Evolutionary conservation across 805 yeast genomes (phyloP), one percentile per base, ranked within the genome.

Genomic region (Candida boidinii): DNA sequence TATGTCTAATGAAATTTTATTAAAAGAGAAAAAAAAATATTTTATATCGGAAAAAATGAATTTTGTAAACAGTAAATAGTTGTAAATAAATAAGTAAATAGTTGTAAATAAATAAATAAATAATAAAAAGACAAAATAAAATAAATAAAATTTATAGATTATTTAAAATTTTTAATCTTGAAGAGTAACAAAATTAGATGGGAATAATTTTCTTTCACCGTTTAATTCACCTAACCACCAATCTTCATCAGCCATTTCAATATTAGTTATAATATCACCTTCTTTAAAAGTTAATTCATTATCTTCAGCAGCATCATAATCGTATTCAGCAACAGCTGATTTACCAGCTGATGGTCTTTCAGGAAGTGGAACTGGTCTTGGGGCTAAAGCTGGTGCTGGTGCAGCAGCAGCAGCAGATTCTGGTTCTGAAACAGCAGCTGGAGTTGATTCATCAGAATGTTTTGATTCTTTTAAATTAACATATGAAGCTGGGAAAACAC

Each of bases 171-270:
- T 12, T 13, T 28, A 37, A 25, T 35, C 37, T 23, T 42, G 35
- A 25, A 53, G 34, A 29, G 54, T 53, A 31, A 92, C 97, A 53
- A 83, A 86, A 59, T 85, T 87, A 26, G 95, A 76, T 33, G 98
- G 98, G 76, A 90, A 88, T 35, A 90, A 65, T 37, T 92, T 92
- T 44, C 72, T 69, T 44, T 76, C 81, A 28, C 95, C 96, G 21
- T 76, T 61, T 45, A 79, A 68, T 40, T 73, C 76, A 32, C 98
- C 98, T 34, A 81, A 67, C 97, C 97, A 92, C 98, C 98, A 92
- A 53, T 85, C 95, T 29, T 85, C 95, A 47, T 87, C 95, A 13
- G 84, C 81, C 55, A 84, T 82, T 46, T 87, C 94, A 41, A 92
- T 81, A 38, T 86, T 82, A 14, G 75, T 64, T 41, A 92, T 86